A percentile compares a stretch with the other conserved stretches of the same genome.
These are phyloP conservation scores for Mortierella sp. DNA, from an alignment of 371 early-diverging fungal genomes.

Conservation along the genomic window DNA sequence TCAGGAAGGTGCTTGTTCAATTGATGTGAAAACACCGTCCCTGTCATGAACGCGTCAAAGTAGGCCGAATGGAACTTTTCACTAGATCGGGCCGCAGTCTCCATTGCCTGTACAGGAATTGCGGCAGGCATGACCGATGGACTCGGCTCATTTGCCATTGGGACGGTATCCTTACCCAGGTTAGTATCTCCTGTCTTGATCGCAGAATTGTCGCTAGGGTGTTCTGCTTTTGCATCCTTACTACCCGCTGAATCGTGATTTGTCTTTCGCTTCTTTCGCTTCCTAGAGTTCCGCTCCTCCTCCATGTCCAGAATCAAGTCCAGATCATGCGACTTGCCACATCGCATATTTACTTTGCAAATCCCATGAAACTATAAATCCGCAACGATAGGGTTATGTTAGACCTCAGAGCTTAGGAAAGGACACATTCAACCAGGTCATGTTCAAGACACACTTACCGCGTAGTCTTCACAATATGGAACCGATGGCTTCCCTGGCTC, in stretches of 20 bases:
- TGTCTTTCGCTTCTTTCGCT: conserved; percentile 24
- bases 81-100: conserved; percentile 7
- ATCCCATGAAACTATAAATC: conserved; percentile 72
- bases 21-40: conserved; percentile 78
- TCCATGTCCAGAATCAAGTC: conserved; percentile 83
- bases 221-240: neutral
- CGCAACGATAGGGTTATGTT: neutral
- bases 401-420: neutral
- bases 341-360: conserved; percentile 70
- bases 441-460: conserved; percentile 22
- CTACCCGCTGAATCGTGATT: conserved; percentile 2
- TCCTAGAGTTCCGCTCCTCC: conserved; percentile 46
- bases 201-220: neutral
- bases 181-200: neutral
- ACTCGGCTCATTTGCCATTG: neutral
- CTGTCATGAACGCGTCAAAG: conserved; percentile 97
- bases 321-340: conserved; percentile 81
- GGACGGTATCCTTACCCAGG: neutral
- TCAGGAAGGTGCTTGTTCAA: conserved; percentile 37
- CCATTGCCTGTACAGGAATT: neutral
- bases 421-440: neutral
- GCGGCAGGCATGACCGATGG: neutral
- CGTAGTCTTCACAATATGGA: conserved; percentile 36
- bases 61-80: conserved; percentile 83
- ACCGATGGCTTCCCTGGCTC: neutral